phyloP scores from a whole-genome alignment of 176 grass and related monocot genomes.

The Coix lacrymajobi region DNA sequence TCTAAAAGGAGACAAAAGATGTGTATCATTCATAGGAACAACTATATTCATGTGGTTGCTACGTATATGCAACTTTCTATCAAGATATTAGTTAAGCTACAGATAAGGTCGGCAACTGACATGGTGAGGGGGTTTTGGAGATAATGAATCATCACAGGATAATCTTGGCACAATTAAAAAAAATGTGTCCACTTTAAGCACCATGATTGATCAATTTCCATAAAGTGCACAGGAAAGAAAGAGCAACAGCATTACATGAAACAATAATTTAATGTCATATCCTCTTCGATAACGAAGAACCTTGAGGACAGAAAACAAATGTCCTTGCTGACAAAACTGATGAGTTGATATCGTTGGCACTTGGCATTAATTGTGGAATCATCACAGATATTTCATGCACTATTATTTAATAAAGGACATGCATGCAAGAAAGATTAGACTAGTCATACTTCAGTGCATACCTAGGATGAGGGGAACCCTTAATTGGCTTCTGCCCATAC shows the following conservation, averaged over 20 bases:
- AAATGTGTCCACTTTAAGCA: neutral
- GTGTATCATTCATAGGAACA: neutral
- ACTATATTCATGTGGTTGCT: neutral
- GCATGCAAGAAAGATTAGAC: neutral
- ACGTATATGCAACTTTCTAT: neutral
- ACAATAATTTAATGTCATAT: slow-evolving; percentile 36
- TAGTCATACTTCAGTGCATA: slow-evolving; percentile 34
- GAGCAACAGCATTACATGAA: slow-evolving; percentile 23
- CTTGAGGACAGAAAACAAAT: slow-evolving; percentile 35
- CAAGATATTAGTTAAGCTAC: neutral
- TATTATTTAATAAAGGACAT: slow-evolving; percentile 1
- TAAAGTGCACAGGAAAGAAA: slow-evolving; percentile 5
- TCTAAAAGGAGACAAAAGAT: neutral
- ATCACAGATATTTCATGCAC: neutral
- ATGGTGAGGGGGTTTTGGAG: neutral
- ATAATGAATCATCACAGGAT: slow-evolving; percentile 1
- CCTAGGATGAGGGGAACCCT: slow-evolving; percentile 98
- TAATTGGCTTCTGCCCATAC: slow-evolving; percentile 98
- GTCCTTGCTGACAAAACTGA: slow-evolving; percentile 5
- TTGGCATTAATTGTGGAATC: slow-evolving; percentile 11
- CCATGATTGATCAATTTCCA: slow-evolving; percentile 30
- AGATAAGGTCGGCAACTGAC: neutral
- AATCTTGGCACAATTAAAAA: slow-evolving; percentile 12
- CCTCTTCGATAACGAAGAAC: slow-evolving; percentile 16
- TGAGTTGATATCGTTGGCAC: neutral